These are phyloP conservation scores for Beauveria sp. DNA, from an alignment of 2,329 filamentous ascomycete genomes.

Conservation along the genomic window DNA sequence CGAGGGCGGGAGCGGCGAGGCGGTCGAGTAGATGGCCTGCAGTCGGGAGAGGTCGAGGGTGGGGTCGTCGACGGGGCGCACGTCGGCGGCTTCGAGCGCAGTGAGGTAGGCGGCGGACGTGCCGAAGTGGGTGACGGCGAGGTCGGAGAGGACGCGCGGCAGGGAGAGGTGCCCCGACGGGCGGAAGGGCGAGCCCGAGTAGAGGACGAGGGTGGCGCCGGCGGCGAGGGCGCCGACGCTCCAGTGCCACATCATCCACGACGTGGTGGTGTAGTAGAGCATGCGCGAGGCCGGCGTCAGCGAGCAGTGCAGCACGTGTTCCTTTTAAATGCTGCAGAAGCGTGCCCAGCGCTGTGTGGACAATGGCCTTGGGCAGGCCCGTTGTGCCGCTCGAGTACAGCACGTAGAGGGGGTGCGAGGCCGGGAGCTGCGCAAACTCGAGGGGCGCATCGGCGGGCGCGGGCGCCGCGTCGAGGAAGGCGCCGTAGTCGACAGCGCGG, in stretches of 20 bases:
- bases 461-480: conserved; percentile 35
- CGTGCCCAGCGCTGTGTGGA: conserved; percentile 85
- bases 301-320: conserved; percentile 81
- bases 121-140: conserved; percentile 85
- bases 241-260: conserved; percentile 99
- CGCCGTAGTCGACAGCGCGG: conserved; percentile 35
- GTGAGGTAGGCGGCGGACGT: conserved; percentile 92
- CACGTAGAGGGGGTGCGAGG: conserved; percentile 88
- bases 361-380: conserved; percentile 80
- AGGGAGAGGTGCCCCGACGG: conserved; percentile 74
- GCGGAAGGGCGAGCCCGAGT: conserved; percentile 86
- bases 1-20: conserved; percentile 83
- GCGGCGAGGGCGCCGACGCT: conserved; percentile 77
- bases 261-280: conserved; percentile 91
- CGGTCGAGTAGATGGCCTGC: conserved; percentile 87
- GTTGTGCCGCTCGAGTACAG: conserved; percentile 92
- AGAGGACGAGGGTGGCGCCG: conserved; percentile 77
- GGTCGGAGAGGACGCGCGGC: conserved; percentile 70
- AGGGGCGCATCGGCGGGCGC: conserved; percentile 37
- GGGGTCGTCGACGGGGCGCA: conserved; percentile 48
- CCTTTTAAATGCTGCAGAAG: conserved; percentile 97
- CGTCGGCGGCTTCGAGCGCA: conserved; percentile 70
- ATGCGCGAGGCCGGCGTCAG: conserved; percentile 65
- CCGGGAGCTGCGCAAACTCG: conserved; percentile 67
- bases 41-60: conserved; percentile 55